Evolutionary conservation across 345 rosid genomes (phyloP).

Genomic region (Ceriops zippeliana): DNA sequence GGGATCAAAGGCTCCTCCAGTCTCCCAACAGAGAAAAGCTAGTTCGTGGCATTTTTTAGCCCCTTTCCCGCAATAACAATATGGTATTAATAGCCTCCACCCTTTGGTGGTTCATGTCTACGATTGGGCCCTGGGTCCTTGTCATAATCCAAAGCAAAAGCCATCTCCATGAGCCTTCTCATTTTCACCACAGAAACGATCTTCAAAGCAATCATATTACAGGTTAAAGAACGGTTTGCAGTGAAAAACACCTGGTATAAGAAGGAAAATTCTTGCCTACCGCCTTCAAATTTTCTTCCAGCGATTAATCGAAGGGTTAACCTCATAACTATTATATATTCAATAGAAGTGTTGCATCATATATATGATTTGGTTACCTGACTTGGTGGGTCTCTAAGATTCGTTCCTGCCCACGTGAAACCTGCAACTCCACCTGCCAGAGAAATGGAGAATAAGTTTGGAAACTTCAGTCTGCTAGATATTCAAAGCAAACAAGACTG

Average conservation of each 20-base stretch:
- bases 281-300: too few relatives aligned
- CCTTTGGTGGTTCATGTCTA: constrained; percentile 6
- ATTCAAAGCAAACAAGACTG: neutral
- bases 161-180: constrained; percentile 7
- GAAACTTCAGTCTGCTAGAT: neutral
- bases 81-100: neutral
- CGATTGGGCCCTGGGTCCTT: constrained; percentile 5
- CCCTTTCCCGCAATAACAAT: too few relatives aligned
- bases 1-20: too few relatives aligned
- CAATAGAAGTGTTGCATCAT: too few relatives aligned
- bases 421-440: constrained; percentile 18
- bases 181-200: neutral
- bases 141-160: constrained; percentile 2
- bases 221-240: too few relatives aligned
- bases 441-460: neutral
- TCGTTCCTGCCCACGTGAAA: neutral
- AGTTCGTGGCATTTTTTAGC: neutral
- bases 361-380: constrained; percentile 17
- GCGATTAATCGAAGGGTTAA: too few relatives aligned
- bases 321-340: too few relatives aligned
- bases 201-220: neutral
- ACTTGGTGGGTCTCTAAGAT: neutral
- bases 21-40: neutral
- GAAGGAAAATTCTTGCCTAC: too few relatives aligned
- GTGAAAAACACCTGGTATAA: too few relatives aligned